A percentile compares a stretch with the other conserved stretches of the same genome.
These are phyloP conservation scores for Phanerochaete sordida DNA, from an alignment of 768 basidiomycete species.

Conservation along the genomic window DNA sequence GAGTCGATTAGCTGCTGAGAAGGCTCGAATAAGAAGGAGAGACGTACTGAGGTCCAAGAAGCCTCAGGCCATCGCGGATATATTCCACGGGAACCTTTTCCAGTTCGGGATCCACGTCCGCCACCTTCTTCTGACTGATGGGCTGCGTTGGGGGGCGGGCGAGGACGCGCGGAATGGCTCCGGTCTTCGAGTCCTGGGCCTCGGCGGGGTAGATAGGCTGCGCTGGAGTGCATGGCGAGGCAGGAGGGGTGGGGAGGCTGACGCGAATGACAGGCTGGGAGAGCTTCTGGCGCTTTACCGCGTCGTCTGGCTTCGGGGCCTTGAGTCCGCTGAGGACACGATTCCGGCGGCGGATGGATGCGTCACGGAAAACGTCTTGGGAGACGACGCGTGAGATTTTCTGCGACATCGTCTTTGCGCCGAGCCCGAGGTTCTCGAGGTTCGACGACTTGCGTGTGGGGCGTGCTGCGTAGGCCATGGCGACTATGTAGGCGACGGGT, in stretches of 20 bases:
- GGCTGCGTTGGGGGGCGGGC: neutral
- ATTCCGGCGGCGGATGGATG: constrained; percentile 13
- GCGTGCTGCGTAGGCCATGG: constrained; percentile 6
- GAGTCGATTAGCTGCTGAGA: neutral
- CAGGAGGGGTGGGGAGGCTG: constrained; percentile 8
- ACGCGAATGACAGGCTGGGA: neutral
- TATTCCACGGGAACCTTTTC: constrained; percentile 58
- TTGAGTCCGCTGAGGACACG: constrained; percentile 11
- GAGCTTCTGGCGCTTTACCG: neutral
- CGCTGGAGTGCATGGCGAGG: neutral
- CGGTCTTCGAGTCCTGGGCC: neutral
- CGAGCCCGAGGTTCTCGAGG: constrained; percentile 21
- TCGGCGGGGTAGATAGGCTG: neutral
- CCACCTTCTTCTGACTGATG: constrained; percentile 34
- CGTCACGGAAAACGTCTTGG: constrained; percentile 2
- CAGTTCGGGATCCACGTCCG: constrained; percentile 51
- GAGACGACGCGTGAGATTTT: constrained; percentile 2
- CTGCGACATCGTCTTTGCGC: neutral
- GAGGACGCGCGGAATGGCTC: neutral
- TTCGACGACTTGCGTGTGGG: constrained; percentile 23
- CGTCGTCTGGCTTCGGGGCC: neutral
- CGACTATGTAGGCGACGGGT: neutral
- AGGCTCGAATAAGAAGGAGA: neutral
- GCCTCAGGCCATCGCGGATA: constrained; percentile 48
- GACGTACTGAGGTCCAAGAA: constrained; percentile 42